Evolutionary conservation across 73 alveolate genomes (phyloP).

Genomic region (Tetrahymena borealis): DNA sequence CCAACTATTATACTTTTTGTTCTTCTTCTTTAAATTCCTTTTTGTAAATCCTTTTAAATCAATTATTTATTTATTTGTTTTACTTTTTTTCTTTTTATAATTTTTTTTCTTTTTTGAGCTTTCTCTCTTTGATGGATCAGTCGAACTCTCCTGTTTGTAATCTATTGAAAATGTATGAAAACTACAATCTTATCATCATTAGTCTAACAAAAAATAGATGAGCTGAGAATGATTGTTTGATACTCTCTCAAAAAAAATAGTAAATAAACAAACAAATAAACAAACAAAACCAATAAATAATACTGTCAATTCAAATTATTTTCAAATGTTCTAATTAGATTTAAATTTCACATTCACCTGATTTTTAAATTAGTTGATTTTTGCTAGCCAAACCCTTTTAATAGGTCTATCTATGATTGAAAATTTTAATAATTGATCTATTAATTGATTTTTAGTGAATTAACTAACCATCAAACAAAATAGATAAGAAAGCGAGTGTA

Average conservation of each 20-base stretch:
- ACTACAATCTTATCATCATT: too few relatives aligned
- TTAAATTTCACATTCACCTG: background rate
- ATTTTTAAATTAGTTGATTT: background rate
- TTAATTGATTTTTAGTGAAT: too few relatives aligned
- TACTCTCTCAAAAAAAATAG: too few relatives aligned
- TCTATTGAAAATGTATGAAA: too few relatives aligned
- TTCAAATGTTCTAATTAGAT: background rate
- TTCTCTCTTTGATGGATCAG: background rate
- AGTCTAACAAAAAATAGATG: too few relatives aligned
- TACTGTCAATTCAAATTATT: background rate
- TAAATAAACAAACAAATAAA: background rate
- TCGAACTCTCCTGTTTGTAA: too few relatives aligned
- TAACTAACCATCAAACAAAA: too few relatives aligned
- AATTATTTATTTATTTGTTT: background rate
- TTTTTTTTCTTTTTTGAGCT: background rate
- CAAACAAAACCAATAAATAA: background rate
- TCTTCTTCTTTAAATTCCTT: background rate
- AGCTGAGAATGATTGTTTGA: too few relatives aligned
- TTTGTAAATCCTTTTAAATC: background rate
- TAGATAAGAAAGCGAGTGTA: too few relatives aligned
- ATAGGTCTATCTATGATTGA: too few relatives aligned
- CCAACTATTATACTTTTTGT: background rate
- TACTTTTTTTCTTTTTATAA: background rate
- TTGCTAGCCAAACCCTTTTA: background rate
- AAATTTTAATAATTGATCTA: too few relatives aligned